Conservation (phyloP, 2,329 filamentous ascomycete species). For the Chrysosporium queenslandicum region DNA sequence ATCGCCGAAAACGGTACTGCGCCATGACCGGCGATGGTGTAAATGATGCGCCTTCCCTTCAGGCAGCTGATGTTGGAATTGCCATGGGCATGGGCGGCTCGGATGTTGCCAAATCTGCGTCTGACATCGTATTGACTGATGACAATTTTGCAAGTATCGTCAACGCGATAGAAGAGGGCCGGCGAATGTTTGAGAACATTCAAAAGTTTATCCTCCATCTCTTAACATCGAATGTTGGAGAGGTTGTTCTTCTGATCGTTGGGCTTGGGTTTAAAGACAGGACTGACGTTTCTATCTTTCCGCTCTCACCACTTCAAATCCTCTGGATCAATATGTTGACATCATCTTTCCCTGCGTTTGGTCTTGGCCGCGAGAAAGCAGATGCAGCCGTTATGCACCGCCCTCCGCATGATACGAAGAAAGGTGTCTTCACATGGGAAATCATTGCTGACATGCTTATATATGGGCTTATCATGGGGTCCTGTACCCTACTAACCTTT, state of each 20-base stretch:
- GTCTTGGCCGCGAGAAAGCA: slow-evolving; percentile 49
- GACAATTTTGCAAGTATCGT: slow-evolving; percentile 85
- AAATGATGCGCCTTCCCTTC: slow-evolving; percentile 74
- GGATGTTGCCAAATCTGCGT: slow-evolving; percentile 74
- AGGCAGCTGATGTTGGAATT: slow-evolving; percentile 73
- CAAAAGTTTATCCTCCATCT: slow-evolving; percentile 59
- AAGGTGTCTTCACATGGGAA: slow-evolving; percentile 44
- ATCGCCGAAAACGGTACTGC: slow-evolving; percentile 63
- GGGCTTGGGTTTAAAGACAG: slow-evolving; percentile 50
- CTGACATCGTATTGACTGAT: slow-evolving; percentile 53
- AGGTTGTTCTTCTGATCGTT: slow-evolving; percentile 48
- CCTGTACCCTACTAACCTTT: slow-evolving; percentile 42
- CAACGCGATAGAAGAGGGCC: slow-evolving; percentile 69
- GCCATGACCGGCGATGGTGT: slow-evolving; percentile 87
- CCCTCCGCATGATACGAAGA: slow-evolving; percentile 44
- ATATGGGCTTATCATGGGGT: slow-evolving; percentile 44
- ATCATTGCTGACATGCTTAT: slow-evolving; percentile 47
- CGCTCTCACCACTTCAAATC: slow-evolving; percentile 49
- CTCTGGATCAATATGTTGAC: slow-evolving; percentile 58
- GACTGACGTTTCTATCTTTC: slow-evolving; percentile 46
- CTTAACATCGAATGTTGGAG: slow-evolving; percentile 47
- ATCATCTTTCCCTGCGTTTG: slow-evolving; percentile 49
- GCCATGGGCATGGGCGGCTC: slow-evolving; percentile 79
- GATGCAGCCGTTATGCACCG: slow-evolving; percentile 46
- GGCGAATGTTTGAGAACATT: slow-evolving; percentile 80